A percentile compares a stretch with the other conserved stretches of the same genome.
Evolutionary conservation across 2,329 filamentous ascomycete species (phyloP).

Genomic region (Paramyrothecium roridum): DNA sequence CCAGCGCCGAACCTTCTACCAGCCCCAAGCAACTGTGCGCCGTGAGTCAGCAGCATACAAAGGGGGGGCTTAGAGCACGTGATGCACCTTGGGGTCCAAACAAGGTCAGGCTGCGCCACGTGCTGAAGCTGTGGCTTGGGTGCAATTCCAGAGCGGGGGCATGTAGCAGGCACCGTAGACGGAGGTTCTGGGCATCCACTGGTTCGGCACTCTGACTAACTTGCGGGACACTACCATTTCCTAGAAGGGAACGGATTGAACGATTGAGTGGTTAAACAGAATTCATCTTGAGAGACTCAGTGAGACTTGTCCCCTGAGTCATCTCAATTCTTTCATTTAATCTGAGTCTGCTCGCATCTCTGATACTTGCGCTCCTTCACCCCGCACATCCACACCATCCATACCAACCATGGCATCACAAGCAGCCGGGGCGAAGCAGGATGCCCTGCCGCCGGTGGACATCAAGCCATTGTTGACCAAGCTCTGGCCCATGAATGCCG

Average conservation of each 20-base stretch:
- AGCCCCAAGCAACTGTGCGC: no score
- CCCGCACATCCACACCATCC: not conserved
- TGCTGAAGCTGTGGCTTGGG: no score
- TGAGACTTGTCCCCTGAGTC: not conserved
- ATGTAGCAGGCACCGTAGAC: not conserved
- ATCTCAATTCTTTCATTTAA: not conserved
- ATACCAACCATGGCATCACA: slow-evolving; percentile 28
- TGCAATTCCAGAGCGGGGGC: no score
- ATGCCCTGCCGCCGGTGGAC: slow-evolving; percentile 37
- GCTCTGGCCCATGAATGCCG: slow-evolving; percentile 58
- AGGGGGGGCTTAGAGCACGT: no score
- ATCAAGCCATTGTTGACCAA: slow-evolving; percentile 73
- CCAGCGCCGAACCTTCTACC: no score
- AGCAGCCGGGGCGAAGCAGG: slow-evolving; percentile 18
- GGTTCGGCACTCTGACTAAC: not conserved
- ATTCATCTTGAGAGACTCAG: not conserved
- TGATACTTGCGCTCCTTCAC: not conserved
- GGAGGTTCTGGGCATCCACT: not conserved
- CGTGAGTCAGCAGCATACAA: no score
- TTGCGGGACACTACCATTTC: not conserved
- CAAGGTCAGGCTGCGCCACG: no score
- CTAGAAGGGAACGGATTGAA: slow-evolving; percentile 2
- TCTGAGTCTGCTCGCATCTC: not conserved
- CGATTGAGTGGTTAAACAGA: not conserved
- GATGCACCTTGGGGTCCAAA: no score